Conservation (phyloP, 805 yeast genomes). For the Metschnikowia noctiluminum region DNA sequence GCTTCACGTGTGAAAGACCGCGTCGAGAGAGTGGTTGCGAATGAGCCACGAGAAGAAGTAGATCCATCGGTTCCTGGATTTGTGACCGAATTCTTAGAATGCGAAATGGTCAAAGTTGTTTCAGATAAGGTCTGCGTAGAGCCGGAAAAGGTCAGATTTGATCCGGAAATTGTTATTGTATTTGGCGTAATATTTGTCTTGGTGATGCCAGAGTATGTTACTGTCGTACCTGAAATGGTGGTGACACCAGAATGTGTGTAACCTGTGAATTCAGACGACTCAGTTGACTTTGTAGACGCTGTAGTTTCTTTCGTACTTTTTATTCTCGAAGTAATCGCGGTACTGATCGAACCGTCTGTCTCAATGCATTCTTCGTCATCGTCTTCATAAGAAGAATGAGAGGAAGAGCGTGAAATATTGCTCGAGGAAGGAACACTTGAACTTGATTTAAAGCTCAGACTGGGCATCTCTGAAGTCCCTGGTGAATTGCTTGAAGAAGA, state of each 20-base stretch:
- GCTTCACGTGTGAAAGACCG: background rate
- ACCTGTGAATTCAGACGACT: too few species aligned
- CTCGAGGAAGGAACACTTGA: too few species aligned
- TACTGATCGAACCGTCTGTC: constrained; percentile 1
- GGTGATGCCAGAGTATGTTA: background rate
- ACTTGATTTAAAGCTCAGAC: background rate
- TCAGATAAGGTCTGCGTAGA: background rate
- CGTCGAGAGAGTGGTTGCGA: background rate
- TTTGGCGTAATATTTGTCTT: background rate
- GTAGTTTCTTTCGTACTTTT: background rate
- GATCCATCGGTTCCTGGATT: background rate
- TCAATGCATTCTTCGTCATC: constrained; percentile 8
- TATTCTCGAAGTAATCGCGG: background rate
- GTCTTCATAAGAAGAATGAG: background rate
- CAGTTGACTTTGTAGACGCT: too few species aligned
- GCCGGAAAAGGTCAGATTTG: background rate
- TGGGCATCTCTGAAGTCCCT: background rate
- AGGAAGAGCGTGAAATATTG: too few species aligned
- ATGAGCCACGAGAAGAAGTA: too few species aligned
- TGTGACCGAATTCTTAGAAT: background rate
- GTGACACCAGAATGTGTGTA: too few species aligned
- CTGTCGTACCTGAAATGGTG: background rate
- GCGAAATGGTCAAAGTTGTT: constrained; percentile 1
- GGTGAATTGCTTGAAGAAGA: background rate
- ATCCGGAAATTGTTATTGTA: background rate